These are phyloP conservation scores for Nakazawaea pomicola DNA, from an alignment of 805 yeast species.

Conservation along the genomic window DNA sequence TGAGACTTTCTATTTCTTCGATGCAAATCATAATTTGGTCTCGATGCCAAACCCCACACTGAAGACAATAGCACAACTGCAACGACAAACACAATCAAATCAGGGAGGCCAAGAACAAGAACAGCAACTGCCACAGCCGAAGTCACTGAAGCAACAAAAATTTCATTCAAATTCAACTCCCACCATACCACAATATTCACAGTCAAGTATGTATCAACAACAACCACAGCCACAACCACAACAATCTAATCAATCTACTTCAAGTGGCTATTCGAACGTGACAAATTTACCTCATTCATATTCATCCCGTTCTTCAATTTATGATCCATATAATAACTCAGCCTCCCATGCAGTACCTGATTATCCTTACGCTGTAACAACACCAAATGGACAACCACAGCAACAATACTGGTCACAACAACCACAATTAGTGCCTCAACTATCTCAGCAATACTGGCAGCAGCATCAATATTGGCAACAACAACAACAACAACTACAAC, in stretches of 20 bases:
- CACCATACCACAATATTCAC: too few species aligned
- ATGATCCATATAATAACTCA: conserved; percentile 1
- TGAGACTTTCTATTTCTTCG: conserved; percentile 44
- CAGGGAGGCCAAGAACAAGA: conserved; percentile 17
- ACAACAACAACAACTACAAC: conserved; percentile 2
- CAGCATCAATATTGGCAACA: background rate
- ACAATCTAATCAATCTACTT: background rate
- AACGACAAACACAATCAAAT: conserved; percentile 11
- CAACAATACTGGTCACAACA: background rate
- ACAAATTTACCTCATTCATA: too few species aligned
- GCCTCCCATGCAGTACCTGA: too few species aligned
- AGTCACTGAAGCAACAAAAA: too few species aligned
- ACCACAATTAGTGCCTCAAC: conserved; percentile 2
- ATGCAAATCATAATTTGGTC: conserved; percentile 21
- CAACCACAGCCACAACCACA: background rate
- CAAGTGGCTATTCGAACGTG: too few species aligned
- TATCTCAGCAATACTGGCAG: background rate
- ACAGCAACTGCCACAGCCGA: conserved; percentile 17
- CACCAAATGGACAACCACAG: background rate
- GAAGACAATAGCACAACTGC: conserved; percentile 1
- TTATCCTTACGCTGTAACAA: too few species aligned
- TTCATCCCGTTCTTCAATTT: background rate
- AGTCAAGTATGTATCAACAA: too few species aligned
- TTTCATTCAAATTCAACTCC: too few species aligned
- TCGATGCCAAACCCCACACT: conserved; percentile 14